Conservation (phyloP, 805 yeast species). For the Candida broadrunensis region DNA sequence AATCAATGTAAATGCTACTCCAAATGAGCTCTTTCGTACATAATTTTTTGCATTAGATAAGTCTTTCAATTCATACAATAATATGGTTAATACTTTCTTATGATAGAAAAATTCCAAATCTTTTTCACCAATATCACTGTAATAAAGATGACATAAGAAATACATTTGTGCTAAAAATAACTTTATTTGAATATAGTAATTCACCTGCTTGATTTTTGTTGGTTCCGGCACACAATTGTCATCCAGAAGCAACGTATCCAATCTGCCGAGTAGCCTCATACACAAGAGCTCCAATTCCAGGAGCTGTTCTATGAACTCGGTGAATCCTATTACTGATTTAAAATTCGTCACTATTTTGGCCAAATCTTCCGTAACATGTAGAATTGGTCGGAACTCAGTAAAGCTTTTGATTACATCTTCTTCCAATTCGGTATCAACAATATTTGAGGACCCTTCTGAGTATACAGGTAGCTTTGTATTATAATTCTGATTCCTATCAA, state of each 20-base stretch:
- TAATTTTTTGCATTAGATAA: neutral
- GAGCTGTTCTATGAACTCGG: neutral
- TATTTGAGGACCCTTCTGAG: conserved; percentile 7
- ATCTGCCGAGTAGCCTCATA: neutral
- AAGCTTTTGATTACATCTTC: neutral
- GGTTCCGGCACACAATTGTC: neutral
- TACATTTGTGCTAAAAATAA: conserved; percentile 2
- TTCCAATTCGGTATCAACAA: conserved; percentile 7
- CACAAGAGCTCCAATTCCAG: neutral
- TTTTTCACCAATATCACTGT: neutral
- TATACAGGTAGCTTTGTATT: conserved; percentile 48
- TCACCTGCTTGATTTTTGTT: neutral
- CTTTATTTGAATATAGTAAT: neutral
- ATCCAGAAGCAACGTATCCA: neutral
- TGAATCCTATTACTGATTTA: neutral
- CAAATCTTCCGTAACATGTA: neutral
- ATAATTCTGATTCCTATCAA: conserved; percentile 31
- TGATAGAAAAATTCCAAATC: conserved; percentile 3
- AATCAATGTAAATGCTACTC: conserved; percentile 1
- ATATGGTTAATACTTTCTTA: conserved; percentile 1
- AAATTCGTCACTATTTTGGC: neutral
- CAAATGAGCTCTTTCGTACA: neutral
- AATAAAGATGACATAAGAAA: conserved; percentile 2
- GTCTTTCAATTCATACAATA: conserved; percentile 2
- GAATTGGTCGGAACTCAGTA: neutral